Evolutionary conservation across 73 alveolate genomes (phyloP).

Genomic region (Paramecium octaurelia): DNA sequence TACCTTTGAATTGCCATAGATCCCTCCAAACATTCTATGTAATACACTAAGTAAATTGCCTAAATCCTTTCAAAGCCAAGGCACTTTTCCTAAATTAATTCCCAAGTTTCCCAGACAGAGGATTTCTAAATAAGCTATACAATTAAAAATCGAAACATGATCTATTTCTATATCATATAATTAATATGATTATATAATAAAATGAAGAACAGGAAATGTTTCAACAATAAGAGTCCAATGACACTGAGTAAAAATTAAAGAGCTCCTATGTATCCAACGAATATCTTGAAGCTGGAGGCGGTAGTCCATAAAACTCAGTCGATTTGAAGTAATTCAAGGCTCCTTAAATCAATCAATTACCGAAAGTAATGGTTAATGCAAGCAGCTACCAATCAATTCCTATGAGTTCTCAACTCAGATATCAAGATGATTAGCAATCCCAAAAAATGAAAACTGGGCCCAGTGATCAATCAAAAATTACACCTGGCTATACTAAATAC

Average conservation of each 20-base stretch:
- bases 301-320: background rate
- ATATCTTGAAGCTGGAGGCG: background rate
- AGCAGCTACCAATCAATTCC: background rate
- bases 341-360: background rate
- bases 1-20: background rate
- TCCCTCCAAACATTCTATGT: background rate
- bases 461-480: background rate
- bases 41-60: background rate
- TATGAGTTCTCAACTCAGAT: background rate
- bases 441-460: background rate
- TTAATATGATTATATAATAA: background rate
- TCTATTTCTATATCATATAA: background rate
- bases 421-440: background rate
- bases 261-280: background rate
- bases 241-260: background rate
- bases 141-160: background rate
- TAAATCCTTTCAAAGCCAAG: background rate
- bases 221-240: background rate
- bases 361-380: background rate
- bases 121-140: background rate
- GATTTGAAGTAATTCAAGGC: background rate
- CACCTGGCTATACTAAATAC: constrained; percentile 46
- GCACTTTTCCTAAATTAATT: constrained; percentile 25
- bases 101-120: constrained; percentile 31
- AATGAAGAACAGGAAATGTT: background rate